phyloP scores from a whole-genome alignment of 805 yeast genomes.

The Candida endomychidarum region DNA sequence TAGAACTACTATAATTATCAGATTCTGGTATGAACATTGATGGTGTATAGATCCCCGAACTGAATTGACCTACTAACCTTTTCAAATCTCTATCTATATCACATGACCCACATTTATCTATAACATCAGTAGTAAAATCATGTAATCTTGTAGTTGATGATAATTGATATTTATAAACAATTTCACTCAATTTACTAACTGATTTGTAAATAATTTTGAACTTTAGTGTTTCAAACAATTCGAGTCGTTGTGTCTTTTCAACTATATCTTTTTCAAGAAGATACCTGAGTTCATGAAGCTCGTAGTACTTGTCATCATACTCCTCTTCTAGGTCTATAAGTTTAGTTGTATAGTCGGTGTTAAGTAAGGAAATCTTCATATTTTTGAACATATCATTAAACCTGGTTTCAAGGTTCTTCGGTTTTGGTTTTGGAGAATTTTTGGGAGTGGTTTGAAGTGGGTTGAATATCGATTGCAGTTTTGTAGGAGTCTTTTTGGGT shows the following conservation, averaged over 20 bases:
- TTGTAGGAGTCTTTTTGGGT: neutral
- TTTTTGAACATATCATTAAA: constrained; percentile 34
- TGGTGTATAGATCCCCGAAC: constrained; percentile 43
- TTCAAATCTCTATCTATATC: constrained; percentile 26
- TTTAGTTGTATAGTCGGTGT: constrained; percentile 29
- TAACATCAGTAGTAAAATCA: constrained; percentile 22
- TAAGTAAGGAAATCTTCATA: constrained; percentile 30
- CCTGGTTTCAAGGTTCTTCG: constrained; percentile 21
- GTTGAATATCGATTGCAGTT: no score
- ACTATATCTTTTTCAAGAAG: constrained; percentile 30
- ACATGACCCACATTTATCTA: constrained; percentile 18
- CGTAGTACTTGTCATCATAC: constrained; percentile 35
- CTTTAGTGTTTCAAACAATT: constrained; percentile 35
- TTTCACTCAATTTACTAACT: constrained; percentile 33
- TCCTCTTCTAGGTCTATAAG: constrained; percentile 27
- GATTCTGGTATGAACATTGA: constrained; percentile 31
- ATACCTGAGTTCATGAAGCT: constrained; percentile 31
- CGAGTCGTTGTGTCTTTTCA: constrained; percentile 23
- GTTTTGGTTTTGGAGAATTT: constrained; percentile 8
- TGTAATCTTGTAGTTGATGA: constrained; percentile 25
- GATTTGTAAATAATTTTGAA: constrained; percentile 34
- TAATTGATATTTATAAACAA: constrained; percentile 28
- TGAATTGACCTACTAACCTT: constrained; percentile 22
- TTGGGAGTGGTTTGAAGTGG: constrained; percentile 1
- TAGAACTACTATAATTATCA: constrained; percentile 22